These are phyloP conservation scores for Asclepias syriaca DNA, from an alignment of 257 asterid species.

Conservation along the genomic window DNA sequence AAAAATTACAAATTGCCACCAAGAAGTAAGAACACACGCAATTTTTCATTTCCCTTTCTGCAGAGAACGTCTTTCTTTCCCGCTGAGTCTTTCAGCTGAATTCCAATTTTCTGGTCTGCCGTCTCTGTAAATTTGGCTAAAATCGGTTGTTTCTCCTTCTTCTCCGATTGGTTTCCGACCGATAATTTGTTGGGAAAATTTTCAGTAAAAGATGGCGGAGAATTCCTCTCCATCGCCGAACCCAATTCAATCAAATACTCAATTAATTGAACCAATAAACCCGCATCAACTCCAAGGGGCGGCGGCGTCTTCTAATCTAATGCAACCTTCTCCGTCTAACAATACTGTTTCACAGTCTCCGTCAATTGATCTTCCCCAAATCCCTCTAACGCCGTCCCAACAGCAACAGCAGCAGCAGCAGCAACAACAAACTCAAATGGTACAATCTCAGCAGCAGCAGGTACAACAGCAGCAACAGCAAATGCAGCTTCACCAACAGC, in stretches of 20 bases:
- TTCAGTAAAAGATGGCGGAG: slow-evolving; percentile 46
- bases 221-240: slow-evolving; percentile 64
- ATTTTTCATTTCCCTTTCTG: too few species aligned
- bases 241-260: slow-evolving; percentile 43
- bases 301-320: slow-evolving; percentile 20
- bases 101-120: neutral
- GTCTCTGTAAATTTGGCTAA: neutral
- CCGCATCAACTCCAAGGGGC: slow-evolving; percentile 37
- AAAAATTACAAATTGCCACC: too few species aligned
- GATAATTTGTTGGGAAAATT: too few species aligned
- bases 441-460: too few species aligned
- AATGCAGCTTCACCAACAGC: slow-evolving; percentile 35
- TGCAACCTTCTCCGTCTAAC: slow-evolving; percentile 38
- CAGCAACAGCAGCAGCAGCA: slow-evolving; percentile 35
- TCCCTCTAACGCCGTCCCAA: slow-evolving; percentile 28
- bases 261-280: slow-evolving; percentile 45
- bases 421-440: slow-evolving; percentile 17
- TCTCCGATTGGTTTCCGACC: neutral
- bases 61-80: neutral
- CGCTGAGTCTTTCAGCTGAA: neutral
- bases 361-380: slow-evolving; percentile 23
- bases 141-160: neutral
- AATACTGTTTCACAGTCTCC: slow-evolving; percentile 29
- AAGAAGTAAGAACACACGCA: too few species aligned
- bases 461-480: slow-evolving; percentile 28